Conservation (phyloP, 225 moss, liverwort and hornwort species). For the Neckera pumila region DNA sequence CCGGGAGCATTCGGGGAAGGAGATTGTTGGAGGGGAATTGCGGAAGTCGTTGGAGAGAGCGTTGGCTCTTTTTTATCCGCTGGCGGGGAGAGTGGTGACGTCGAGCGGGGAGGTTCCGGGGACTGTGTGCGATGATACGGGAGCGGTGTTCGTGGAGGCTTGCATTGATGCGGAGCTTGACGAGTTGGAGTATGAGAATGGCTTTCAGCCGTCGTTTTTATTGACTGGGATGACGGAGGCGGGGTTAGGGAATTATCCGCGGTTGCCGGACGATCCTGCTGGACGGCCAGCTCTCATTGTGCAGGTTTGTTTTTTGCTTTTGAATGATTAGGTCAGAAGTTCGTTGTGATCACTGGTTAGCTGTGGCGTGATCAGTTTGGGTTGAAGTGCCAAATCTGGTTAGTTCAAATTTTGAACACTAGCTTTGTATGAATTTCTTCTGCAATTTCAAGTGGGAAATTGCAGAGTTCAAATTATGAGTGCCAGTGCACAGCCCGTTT, state of each 20-base stretch:
- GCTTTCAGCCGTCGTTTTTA: slow-evolving; percentile 17
- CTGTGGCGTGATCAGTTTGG: background rate
- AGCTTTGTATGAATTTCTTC: background rate
- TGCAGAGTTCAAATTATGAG: background rate
- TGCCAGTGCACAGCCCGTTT: background rate
- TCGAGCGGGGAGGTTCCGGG: background rate
- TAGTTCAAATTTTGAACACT: background rate
- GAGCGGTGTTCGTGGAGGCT: slow-evolving; percentile 29
- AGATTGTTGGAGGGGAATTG: background rate
- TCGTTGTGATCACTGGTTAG: background rate
- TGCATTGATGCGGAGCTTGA: slow-evolving; percentile 14
- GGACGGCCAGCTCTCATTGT: slow-evolving; percentile 20
- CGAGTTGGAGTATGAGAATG: slow-evolving; percentile 1
- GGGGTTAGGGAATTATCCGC: slow-evolving; percentile 17
- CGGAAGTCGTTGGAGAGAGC: background rate
- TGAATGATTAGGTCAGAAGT: background rate
- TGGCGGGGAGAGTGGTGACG: slow-evolving; percentile 17
- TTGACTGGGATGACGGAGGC: slow-evolving; percentile 24
- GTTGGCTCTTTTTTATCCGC: slow-evolving; percentile 14
- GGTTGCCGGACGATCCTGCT: background rate
- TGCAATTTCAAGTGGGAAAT: background rate
- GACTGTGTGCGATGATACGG: slow-evolving; percentile 20
- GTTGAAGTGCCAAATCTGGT: background rate
- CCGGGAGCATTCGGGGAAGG: background rate
- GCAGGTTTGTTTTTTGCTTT: background rate